Evolutionary conservation across 73 alveolate species (phyloP), one percentile per base, ranked within the genome.

Genomic region (Uronychia binucleata): DNA sequence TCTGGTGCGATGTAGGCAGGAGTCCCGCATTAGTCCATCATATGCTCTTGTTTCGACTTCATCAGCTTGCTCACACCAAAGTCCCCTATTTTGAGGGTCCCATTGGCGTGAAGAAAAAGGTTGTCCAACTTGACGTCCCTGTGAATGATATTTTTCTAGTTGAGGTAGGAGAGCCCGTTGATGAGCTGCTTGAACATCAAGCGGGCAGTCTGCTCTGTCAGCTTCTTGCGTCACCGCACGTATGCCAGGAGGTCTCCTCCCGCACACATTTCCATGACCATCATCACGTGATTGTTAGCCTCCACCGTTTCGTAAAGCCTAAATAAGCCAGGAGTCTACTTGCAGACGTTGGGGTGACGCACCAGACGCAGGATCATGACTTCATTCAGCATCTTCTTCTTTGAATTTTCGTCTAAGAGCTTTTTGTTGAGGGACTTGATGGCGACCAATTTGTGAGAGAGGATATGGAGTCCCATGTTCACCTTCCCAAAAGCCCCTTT

Each of bases 1-100:
- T 97, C 99, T 8, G 99, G 99, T 31, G 99, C 85, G 97, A 96
- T 95, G 87, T 91, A 95, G 78, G 95, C 97, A 0, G 99, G 99
- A 33, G 99, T 97, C 25, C 99, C 99, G 34, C 94, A 90, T 60
- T 95, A 90, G 1, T 98, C 96, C 75, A 90, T 82, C 59, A 98
- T 97, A 81, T 82, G 76, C 59, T 90, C 96, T 34, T 85, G 84
- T 59, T 93, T 91, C 57, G 96, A 92, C 82, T 94, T 96, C 84
- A 97, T 86, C 59, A 93, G 88, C 88, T 98, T 98, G 27, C 99
- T 96, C 0, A 98, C 95, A 0, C 99, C 99, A 83, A 98, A 96
- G 90, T 98, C 99, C 30, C 99, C 99, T 19, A 96, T 87, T 82
- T 98, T 98, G 33, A 97, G 92, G 57, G 92, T 91, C 27, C 91